Conservation (phyloP, 331 rosid genomes). For the Malus hybrid region DNA sequence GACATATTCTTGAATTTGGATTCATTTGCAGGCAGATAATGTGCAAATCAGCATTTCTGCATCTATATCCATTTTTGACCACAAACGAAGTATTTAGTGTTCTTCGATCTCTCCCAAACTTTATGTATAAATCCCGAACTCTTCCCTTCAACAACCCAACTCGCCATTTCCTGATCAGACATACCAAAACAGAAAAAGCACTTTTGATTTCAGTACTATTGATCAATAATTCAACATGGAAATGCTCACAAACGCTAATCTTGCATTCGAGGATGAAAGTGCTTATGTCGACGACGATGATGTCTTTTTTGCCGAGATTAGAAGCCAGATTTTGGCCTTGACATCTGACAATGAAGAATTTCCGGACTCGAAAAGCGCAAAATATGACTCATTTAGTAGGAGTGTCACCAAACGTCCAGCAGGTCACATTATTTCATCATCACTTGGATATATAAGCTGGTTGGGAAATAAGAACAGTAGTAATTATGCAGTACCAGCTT, state of each 20-base stretch:
- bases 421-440: neutral
- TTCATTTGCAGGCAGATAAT: constrained; percentile 5
- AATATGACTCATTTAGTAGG: neutral
- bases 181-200: neutral
- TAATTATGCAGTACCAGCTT: constrained; percentile 20
- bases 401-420: neutral
- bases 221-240: neutral
- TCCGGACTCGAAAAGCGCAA: neutral
- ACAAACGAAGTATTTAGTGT: neutral
- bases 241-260: constrained; percentile 14
- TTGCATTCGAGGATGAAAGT: constrained; percentile 23
- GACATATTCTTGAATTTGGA: constrained; percentile 38
- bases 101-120: constrained; percentile 6
- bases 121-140: constrained; percentile 5
- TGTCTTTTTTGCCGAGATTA: constrained; percentile 45
- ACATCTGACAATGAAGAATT: constrained; percentile 36
- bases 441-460: constrained; percentile 10
- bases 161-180: neutral
- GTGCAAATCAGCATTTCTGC: constrained; percentile 4
- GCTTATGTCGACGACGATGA: constrained; percentile 16
- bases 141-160: neutral
- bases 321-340: constrained; percentile 46
- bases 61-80: constrained; percentile 21
- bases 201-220: neutral
- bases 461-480: constrained; percentile 24